A percentile compares a stretch with the other conserved stretches of the same genome.
phyloP scores from a whole-genome alignment of 148 eudicot species.

The Gaultheria prostrata region DNA sequence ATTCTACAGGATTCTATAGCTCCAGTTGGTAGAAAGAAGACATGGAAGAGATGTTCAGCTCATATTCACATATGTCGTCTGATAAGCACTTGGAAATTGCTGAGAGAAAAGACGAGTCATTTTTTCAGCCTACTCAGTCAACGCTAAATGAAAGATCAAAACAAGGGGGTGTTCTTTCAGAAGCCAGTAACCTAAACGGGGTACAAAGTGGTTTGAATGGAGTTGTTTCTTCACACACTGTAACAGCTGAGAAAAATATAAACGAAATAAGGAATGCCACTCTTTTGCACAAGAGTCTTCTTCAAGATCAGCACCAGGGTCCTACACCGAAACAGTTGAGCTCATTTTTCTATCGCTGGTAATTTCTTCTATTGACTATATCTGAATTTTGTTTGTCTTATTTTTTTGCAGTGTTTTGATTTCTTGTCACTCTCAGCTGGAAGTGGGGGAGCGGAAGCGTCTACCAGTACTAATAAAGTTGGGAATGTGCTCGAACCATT shows the following conservation, averaged over 20 bases:
- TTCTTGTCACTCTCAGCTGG: constrained; percentile 48
- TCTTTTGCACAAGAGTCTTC: constrained; percentile 27
- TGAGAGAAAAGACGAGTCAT: constrained; percentile 32
- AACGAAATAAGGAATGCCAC: constrained; percentile 30
- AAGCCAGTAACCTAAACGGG: constrained; percentile 15
- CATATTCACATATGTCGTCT: constrained; percentile 65
- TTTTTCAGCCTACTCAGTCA: constrained; percentile 21
- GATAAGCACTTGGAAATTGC: constrained; percentile 47
- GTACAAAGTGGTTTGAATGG: constrained; percentile 21
- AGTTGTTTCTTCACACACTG: constrained; percentile 14
- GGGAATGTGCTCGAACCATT: constrained; percentile 19
- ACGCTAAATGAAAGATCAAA: constrained; percentile 17
- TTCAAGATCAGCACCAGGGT: constrained; percentile 36
- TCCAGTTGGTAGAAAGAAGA: constrained; percentile 23
- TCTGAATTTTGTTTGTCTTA: constrained; percentile 8
- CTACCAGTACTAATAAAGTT: constrained; percentile 15
- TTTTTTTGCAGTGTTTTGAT: constrained; percentile 47
- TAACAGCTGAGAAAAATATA: constrained; percentile 25
- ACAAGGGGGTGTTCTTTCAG: constrained; percentile 9
- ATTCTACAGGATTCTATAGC: constrained; percentile 34
- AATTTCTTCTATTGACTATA: background rate
- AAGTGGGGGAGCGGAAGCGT: constrained; percentile 31
- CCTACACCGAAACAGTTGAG: constrained; percentile 39
- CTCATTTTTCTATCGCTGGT: background rate
- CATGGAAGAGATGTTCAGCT: constrained; percentile 59